Conservation (phyloP, 1,284 basidiomycete species). For the Apiotrichum siamense region DNA sequence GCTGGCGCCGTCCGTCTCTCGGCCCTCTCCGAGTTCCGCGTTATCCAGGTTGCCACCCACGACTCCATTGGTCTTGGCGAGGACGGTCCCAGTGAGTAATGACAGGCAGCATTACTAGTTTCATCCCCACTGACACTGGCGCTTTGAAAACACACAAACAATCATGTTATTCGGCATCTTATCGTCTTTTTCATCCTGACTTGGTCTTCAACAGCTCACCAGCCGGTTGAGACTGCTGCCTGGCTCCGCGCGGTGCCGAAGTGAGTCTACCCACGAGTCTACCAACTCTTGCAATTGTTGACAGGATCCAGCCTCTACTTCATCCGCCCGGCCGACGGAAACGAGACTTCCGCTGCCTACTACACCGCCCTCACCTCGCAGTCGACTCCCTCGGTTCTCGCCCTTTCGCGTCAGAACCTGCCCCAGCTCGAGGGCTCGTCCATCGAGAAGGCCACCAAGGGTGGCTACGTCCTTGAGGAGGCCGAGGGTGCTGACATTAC, state of each 20-base stretch:
- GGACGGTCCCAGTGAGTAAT: conserved; percentile 94
- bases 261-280: too few species aligned
- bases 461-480: conserved; percentile 85
- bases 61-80: conserved; percentile 86
- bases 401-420: conserved; percentile 52
- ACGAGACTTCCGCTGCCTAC: conserved; percentile 89
- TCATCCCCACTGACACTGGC: too few species aligned
- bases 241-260: conserved; percentile 77
- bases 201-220: too few species aligned
- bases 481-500: conserved; percentile 67
- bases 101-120: too few species aligned
- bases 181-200: too few species aligned
- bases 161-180: too few species aligned
- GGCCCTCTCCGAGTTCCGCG: conserved; percentile 80
- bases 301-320: conserved; percentile 87
- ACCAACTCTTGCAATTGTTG: too few species aligned
- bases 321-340: conserved; percentile 89
- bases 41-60: conserved; percentile 66
- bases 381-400: conserved; percentile 63
- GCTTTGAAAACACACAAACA: too few species aligned
- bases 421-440: conserved; percentile 84
- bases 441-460: conserved; percentile 74
- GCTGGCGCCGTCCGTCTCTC: conserved; percentile 85
- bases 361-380: conserved; percentile 66
- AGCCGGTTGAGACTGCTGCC: conserved; percentile 68